A percentile compares a stretch with the other conserved stretches of the same genome.
Evolutionary conservation across 2,329 filamentous ascomycete species (phyloP).

Genomic region (Pestalotiopsis sp.): DNA sequence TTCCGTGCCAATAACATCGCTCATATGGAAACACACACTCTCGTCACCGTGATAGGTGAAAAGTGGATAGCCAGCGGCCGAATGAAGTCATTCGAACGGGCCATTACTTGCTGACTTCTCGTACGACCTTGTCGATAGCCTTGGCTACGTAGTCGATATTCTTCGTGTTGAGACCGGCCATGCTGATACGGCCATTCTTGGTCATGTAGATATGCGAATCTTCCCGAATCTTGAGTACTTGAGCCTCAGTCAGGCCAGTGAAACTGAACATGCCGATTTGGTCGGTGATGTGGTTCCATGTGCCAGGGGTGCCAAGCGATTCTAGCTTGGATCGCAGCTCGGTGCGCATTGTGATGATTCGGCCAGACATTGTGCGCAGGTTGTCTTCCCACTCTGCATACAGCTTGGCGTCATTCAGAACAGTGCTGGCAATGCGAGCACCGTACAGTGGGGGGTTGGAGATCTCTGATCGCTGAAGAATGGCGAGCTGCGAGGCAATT

Average conservation of each 20-base stretch:
- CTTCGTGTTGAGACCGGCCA: conserved; percentile 92
- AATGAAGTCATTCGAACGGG: background rate
- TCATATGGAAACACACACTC: background rate
- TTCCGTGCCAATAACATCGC: conserved; percentile 1
- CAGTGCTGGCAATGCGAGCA: conserved; percentile 80
- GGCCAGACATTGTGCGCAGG: conserved; percentile 88
- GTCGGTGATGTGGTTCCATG: conserved; percentile 96
- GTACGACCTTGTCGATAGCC: conserved; percentile 83
- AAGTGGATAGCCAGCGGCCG: background rate
- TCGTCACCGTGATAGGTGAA: background rate
- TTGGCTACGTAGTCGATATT: conserved; percentile 94
- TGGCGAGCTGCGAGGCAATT: conserved; percentile 85
- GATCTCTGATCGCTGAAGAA: conserved; percentile 96
- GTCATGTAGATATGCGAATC: conserved; percentile 87
- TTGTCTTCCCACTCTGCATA: conserved; percentile 94
- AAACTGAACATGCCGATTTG: conserved; percentile 99
- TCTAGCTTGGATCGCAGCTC: conserved; percentile 80
- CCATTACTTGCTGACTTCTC: conserved; percentile 39
- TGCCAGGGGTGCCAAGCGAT: conserved; percentile 81
- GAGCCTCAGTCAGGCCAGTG: conserved; percentile 74
- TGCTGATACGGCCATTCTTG: conserved; percentile 97
- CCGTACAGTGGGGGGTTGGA: conserved; percentile 96
- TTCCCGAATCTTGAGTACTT: conserved; percentile 71
- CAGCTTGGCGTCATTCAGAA: conserved; percentile 80
- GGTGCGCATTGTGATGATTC: conserved; percentile 90